Conservation (phyloP, 371 early-diverging fungal genomes). For the Coemansia sp. region DNA sequence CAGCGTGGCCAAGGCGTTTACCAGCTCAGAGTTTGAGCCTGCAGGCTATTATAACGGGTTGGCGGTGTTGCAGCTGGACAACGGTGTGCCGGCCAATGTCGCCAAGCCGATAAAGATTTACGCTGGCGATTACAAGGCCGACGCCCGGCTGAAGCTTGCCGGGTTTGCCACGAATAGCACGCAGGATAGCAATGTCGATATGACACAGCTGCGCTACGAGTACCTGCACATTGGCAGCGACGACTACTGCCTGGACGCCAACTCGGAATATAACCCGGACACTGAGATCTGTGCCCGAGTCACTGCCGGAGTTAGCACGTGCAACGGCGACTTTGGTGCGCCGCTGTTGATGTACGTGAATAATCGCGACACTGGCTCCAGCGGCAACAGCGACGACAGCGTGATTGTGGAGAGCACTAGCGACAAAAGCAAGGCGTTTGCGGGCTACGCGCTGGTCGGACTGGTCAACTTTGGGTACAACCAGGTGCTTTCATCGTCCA, state of each 20-base stretch:
- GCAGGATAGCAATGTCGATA: neutral
- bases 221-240: neutral
- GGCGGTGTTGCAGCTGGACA: conserved; percentile 2
- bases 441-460: conserved; percentile 1
- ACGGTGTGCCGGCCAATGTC: neutral
- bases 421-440: neutral
- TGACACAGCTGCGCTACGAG: conserved; percentile 5
- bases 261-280: neutral
- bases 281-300: neutral
- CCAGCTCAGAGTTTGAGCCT: conserved; percentile 1
- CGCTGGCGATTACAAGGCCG: neutral
- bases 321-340: conserved; percentile 1
- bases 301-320: neutral
- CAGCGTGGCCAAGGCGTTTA: conserved; percentile 1
- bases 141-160: neutral
- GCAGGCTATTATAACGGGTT: neutral
- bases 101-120: conserved; percentile 6
- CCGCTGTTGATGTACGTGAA: neutral
- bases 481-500: neutral
- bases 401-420: conserved; percentile 1
- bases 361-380: neutral
- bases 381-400: neutral
- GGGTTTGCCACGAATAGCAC: conserved; percentile 7
- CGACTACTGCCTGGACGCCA: conserved; percentile 1
- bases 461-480: conserved; percentile 3